A percentile compares a stretch with the other conserved stretches of the same genome.
These are phyloP conservation scores for Trapa bicornis DNA, from an alignment of 345 rosid genomes.

Conservation along the genomic window DNA sequence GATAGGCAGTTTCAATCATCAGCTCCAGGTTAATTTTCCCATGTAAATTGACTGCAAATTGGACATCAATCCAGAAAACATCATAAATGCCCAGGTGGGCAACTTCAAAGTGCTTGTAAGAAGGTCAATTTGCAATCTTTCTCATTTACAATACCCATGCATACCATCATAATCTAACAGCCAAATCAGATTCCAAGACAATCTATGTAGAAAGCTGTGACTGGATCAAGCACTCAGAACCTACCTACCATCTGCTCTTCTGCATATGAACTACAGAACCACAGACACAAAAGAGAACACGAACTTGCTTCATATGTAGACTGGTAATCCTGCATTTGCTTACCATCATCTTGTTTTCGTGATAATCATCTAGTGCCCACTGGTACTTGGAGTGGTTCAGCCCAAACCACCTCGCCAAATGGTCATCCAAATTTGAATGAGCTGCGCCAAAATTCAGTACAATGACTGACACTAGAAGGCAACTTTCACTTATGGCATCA, in stretches of 20 bases:
- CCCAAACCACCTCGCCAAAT: conserved; percentile 97
- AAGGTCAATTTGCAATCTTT: too few species aligned
- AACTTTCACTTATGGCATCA: neutral
- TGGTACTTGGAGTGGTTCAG: conserved; percentile 96
- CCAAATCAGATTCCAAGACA: too few species aligned
- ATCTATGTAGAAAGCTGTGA: too few species aligned
- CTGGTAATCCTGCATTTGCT: conserved; percentile 8
- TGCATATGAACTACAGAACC: neutral
- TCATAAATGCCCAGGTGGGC: neutral
- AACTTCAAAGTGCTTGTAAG: too few species aligned
- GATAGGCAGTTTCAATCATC: neutral
- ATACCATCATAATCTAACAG: too few species aligned
- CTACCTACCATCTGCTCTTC: neutral
- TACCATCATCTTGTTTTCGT: conserved; percentile 73
- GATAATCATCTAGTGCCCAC: conserved; percentile 95
- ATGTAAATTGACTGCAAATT: too few species aligned
- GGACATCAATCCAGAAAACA: neutral
- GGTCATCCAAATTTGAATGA: conserved; percentile 92
- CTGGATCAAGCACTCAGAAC: neutral
- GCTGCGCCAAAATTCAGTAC: conserved; percentile 28
- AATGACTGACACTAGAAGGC: too few species aligned
- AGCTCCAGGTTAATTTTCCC: neutral
- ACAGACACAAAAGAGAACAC: neutral
- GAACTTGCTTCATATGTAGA: neutral
- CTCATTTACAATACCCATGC: too few species aligned